These are phyloP conservation scores for Diplodia seriata DNA, from an alignment of 2,329 filamentous ascomycete species.

Conservation along the genomic window DNA sequence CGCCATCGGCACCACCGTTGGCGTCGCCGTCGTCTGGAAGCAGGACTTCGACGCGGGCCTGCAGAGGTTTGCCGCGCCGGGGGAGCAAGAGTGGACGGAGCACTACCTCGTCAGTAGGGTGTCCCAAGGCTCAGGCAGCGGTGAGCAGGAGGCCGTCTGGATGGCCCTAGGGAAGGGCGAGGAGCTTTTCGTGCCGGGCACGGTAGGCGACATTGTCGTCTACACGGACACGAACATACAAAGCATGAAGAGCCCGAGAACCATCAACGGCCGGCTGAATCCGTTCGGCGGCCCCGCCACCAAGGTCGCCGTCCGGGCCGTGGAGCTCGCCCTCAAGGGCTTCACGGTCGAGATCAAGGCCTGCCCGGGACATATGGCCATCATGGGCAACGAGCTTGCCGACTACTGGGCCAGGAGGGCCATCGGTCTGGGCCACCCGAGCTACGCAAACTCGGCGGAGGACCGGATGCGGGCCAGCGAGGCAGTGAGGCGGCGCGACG, in stretches of 20 bases:
- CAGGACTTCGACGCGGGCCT: background rate
- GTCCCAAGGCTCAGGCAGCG: background rate
- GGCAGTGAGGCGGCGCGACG: background rate
- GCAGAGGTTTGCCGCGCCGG: background rate
- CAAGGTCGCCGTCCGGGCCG: background rate
- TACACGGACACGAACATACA: background rate
- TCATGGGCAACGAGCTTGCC: conserved; percentile 4
- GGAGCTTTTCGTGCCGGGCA: background rate
- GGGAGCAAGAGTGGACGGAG: conserved; percentile 9
- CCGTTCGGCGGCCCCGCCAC: background rate
- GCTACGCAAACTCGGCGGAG: too few species aligned
- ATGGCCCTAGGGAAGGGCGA: background rate
- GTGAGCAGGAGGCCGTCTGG: background rate
- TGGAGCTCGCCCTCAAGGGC: background rate
- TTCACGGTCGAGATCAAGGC: background rate
- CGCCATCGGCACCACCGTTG: background rate
- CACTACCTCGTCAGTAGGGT: background rate
- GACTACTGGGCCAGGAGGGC: conserved; percentile 5
- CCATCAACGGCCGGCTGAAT: background rate
- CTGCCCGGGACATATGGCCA: background rate
- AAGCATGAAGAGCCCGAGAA: background rate
- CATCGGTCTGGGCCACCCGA: background rate
- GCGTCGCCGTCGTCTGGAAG: background rate
- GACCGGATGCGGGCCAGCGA: background rate
- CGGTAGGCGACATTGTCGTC: background rate